phyloP scores from a whole-genome alignment of 2,329 filamentous ascomycete species.

The Colletotrichum destructivum region DNA sequence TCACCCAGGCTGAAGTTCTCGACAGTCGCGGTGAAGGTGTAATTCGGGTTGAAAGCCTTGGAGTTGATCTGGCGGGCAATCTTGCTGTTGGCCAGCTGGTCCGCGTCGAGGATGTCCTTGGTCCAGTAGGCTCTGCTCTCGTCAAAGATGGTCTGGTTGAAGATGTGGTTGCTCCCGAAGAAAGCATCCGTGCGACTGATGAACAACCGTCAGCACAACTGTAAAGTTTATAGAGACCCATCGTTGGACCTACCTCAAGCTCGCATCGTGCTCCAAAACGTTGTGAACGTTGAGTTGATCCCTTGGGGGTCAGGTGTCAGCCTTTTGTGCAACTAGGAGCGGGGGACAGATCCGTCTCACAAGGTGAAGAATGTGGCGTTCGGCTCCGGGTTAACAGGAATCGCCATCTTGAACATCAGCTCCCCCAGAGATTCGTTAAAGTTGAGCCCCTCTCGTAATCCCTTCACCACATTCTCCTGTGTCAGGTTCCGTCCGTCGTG shows the following conservation, averaged over 20 bases:
- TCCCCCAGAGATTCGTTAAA: conserved; percentile 56
- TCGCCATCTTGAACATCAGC: conserved; percentile 60
- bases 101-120: conserved; percentile 53
- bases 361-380: conserved; percentile 61
- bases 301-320: conserved; percentile 17
- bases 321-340: too few relatives aligned
- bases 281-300: conserved; percentile 63
- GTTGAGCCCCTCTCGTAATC: conserved; percentile 58
- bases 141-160: conserved; percentile 68
- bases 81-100: conserved; percentile 62
- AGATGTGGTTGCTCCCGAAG: conserved; percentile 66
- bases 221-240: not conserved
- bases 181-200: conserved; percentile 62
- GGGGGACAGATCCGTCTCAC: conserved; percentile 27
- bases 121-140: conserved; percentile 63
- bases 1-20: conserved; percentile 66
- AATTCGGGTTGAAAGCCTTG: conserved; percentile 63
- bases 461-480: conserved; percentile 54
- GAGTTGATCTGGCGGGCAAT: conserved; percentile 61
- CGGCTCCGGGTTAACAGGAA: conserved; percentile 58
- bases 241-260: conserved; percentile 52
- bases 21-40: conserved; percentile 58
- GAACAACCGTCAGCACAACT: not conserved
- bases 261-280: conserved; percentile 65
- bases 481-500: conserved; percentile 61